Evolutionary conservation across 768 basidiomycete genomes (phyloP).

Genomic region (Aureoboletus auriporus): DNA sequence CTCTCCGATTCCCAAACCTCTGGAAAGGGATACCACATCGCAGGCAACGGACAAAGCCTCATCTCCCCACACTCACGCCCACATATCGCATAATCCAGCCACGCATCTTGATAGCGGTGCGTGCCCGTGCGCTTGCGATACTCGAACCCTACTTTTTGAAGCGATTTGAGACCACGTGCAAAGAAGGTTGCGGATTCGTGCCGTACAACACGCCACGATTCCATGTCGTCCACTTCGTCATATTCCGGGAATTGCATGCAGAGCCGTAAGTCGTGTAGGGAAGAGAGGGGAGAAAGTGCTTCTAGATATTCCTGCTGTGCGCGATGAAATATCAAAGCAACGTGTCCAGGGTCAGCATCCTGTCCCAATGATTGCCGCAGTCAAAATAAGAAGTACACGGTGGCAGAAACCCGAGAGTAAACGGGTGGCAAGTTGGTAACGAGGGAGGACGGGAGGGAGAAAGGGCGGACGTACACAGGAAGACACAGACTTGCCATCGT

Average conservation of each 20-base stretch:
- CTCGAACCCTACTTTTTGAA: conserved; percentile 31
- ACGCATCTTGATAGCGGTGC: conserved; percentile 33
- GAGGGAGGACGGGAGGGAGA: conserved; percentile 9
- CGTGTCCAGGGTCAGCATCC: conserved; percentile 29
- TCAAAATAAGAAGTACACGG: conserved; percentile 18
- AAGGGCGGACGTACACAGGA: conserved; percentile 30
- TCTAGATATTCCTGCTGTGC: conserved; percentile 34
- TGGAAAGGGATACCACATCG: conserved; percentile 32
- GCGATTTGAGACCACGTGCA: conserved; percentile 29
- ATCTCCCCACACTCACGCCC: conserved; percentile 18
- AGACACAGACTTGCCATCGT: conserved; percentile 35
- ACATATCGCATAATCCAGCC: conserved; percentile 31
- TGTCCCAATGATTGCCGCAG: conserved; percentile 16
- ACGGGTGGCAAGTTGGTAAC: conserved; percentile 8
- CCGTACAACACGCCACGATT: conserved; percentile 29
- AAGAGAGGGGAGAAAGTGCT: conserved; percentile 26
- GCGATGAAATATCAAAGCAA: conserved; percentile 24
- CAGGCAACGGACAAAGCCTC: conserved; percentile 21
- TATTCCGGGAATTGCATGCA: conserved; percentile 36
- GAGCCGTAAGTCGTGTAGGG: conserved; percentile 28
- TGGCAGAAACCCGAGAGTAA: conserved; percentile 11
- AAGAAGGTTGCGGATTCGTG: conserved; percentile 27
- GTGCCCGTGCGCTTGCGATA: conserved; percentile 35
- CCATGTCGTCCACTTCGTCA: conserved; percentile 28
- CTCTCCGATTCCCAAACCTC: conserved; percentile 31